Evolutionary conservation across 768 basidiomycete species (phyloP).

Genomic region (Leccinum pellstonianum): DNA sequence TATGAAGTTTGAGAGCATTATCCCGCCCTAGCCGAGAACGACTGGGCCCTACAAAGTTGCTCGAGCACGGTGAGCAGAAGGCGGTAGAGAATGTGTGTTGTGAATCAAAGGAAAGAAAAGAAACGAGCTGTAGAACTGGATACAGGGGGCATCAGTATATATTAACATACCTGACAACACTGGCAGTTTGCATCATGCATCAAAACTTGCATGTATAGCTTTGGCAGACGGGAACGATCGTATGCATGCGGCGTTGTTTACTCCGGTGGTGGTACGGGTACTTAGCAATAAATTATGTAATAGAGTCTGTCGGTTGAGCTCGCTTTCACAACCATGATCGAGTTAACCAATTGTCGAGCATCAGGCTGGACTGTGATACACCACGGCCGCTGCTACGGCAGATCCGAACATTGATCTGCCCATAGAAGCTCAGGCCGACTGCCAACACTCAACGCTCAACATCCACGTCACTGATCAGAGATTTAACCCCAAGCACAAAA

Average conservation of each 20-base stretch:
- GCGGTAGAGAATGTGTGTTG: background rate
- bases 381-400: background rate
- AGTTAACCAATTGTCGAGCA: background rate
- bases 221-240: background rate
- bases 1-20: conserved; percentile 31
- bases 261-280: too few relatives aligned
- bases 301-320: background rate
- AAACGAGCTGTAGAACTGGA: background rate
- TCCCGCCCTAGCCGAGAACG: background rate
- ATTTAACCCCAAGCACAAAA: background rate
- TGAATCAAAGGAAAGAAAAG: background rate
- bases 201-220: conserved; percentile 20
- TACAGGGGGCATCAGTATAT: conserved; percentile 8
- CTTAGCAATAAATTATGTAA: background rate
- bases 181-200: conserved; percentile 25
- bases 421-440: background rate
- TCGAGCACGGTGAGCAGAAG: background rate
- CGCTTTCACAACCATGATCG: background rate
- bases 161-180: conserved; percentile 23
- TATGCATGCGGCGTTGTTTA: background rate
- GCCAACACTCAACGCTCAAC: background rate
- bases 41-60: background rate
- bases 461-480: background rate
- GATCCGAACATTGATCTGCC: background rate
- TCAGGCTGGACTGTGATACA: background rate